phyloP scores from a whole-genome alignment of 345 rosid species.

The Citrus reticulata region DNA sequence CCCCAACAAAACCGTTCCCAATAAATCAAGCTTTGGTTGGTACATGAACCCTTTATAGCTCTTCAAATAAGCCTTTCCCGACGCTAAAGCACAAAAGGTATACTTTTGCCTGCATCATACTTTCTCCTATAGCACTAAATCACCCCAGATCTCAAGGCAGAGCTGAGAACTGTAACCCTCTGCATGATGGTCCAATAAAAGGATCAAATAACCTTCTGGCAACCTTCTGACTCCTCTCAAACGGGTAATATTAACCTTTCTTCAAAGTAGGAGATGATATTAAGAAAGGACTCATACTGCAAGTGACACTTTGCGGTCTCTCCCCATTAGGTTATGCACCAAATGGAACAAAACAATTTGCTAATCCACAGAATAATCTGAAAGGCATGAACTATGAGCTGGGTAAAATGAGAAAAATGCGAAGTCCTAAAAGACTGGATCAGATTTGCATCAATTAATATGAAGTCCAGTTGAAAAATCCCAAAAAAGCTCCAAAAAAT shows the following conservation, averaged over 20 bases:
- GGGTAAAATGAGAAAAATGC: not conserved
- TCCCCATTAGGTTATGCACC: not conserved
- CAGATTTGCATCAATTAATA: not conserved
- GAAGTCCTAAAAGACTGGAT: not conserved
- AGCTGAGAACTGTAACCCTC: not conserved
- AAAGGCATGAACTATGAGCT: not conserved
- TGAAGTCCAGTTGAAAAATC: not conserved
- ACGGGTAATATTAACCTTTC: not conserved
- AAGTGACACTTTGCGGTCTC: not conserved
- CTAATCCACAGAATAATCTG: not conserved
- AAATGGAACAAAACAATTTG: not conserved
- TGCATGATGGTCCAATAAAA: not conserved
- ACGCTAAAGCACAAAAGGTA: not conserved
- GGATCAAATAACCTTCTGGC: not conserved
- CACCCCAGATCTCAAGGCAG: not conserved
- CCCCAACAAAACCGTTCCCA: not conserved
- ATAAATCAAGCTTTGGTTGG: not conserved
- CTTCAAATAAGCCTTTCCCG: not conserved
- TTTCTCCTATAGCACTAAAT: not conserved
- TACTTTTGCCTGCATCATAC: not conserved
- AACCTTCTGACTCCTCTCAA: not conserved
- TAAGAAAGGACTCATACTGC: not conserved
- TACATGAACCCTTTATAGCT: not conserved
- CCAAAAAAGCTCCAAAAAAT: not conserved
- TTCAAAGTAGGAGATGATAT: not conserved